Conservation (phyloP, 139 green algal genomes). For the Auxenochlorella protothecoides region DNA sequence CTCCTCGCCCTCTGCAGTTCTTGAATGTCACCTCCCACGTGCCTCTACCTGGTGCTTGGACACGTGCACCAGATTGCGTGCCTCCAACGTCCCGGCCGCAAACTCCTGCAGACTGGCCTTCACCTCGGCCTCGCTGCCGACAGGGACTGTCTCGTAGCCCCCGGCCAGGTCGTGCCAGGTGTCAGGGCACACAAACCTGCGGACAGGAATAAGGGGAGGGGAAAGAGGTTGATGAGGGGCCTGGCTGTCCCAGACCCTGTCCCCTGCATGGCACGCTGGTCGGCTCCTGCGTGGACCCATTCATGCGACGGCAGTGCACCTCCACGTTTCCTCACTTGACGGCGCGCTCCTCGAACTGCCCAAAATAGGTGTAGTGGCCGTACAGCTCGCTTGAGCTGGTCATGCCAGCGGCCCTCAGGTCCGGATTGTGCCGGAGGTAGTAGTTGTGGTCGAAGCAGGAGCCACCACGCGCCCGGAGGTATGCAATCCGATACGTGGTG, state of each 20-base stretch:
- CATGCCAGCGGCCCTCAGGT: slow-evolving; percentile 14
- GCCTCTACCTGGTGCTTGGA: too few relatives aligned
- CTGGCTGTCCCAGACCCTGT: too few relatives aligned
- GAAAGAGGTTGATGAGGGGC: neutral
- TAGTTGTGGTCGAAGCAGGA: slow-evolving; percentile 29
- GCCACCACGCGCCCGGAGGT: slow-evolving; percentile 11
- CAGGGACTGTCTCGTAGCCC: slow-evolving; percentile 2
- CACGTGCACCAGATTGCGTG: too few relatives aligned
- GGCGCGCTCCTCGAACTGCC: slow-evolving; percentile 24
- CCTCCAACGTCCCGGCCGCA: too few relatives aligned
- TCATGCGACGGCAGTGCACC: too few relatives aligned
- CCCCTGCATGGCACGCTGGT: too few relatives aligned
- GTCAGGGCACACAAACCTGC: slow-evolving; percentile 14
- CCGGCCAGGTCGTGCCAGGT: neutral
- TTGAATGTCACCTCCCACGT: too few relatives aligned
- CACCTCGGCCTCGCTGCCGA: too few relatives aligned
- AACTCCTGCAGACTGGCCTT: too few relatives aligned
- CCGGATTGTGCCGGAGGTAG: slow-evolving; percentile 15
- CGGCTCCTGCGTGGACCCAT: too few relatives aligned
- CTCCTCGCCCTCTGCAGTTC: too few relatives aligned
- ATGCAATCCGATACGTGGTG: slow-evolving; percentile 16
- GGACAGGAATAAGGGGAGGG: neutral
- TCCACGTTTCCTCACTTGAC: slow-evolving; percentile 6
- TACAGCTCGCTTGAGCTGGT: slow-evolving; percentile 9
- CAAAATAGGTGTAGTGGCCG: slow-evolving; percentile 21